Evolutionary conservation across 1,139 yeast species (phyloP), one percentile per base, ranked within the genome.

Genomic region (Suhomyces taliae): DNA sequence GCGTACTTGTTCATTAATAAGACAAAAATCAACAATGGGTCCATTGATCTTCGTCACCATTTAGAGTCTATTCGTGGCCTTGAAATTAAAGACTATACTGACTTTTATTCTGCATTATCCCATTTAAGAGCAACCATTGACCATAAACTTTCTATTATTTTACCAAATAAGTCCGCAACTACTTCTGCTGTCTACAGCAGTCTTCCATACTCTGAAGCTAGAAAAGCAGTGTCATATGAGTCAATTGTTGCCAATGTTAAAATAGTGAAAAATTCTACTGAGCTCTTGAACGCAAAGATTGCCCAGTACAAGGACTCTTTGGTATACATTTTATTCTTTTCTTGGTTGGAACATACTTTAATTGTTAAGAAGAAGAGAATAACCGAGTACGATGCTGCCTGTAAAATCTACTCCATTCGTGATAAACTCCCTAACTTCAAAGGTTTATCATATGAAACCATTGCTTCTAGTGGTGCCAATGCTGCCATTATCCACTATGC

Each of bases 401-500:
- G 69, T 43, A 74, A 75, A 47, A 70, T 74, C 3, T 74, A 63
- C 45, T 53, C 69, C 11, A 75, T 76, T 36, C 61, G 85, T 43
- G 53, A 65, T 5, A 61, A 64, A 38, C 61, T 78, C 45, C 76
- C 79, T 1, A 67, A 78, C 51, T 81, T 76, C 56, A 73, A 73
- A 53, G 82, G 83, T 0, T 66, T 78, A 31, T 77, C 83, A 1
- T 81, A 78, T 55, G 81, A 74, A 44, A 76, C 83, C 1, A 81
- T 81, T 36, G 74, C 82, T 1, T 76, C 83, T 6, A 59, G 81
- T 1, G 85, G 85, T 2, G 60, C 82, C 8, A 81, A 81, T 56
- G 79, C 79, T 2, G 74, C 85, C 1, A 69, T 81, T 33, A 77
- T 79, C 35, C 85, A 81, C 53, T 81, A 81, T 56, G 77, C 79